Evolutionary conservation across 768 basidiomycete species (phyloP).

Genomic region (Baorangia bicolor): DNA sequence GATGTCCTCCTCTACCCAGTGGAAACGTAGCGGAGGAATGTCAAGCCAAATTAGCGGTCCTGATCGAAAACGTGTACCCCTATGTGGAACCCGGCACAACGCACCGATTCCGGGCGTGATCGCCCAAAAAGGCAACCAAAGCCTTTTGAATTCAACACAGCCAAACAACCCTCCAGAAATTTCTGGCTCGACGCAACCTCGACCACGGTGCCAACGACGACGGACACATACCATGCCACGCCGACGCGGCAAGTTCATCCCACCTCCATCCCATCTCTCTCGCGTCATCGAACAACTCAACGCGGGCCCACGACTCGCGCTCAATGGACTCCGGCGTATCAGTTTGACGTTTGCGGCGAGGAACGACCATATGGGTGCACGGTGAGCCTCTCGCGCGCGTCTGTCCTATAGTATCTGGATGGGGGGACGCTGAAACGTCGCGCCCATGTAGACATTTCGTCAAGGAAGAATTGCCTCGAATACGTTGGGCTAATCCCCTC

Average conservation of each 20-base stretch:
- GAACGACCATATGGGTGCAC: constrained; percentile 75
- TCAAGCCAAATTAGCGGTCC: no score
- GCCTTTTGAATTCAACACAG: constrained; percentile 22
- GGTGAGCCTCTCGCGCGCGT: constrained; percentile 45
- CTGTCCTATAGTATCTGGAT: no score
- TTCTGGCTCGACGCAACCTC: background rate
- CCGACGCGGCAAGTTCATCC: constrained; percentile 31
- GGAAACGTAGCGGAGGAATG: no score
- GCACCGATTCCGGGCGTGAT: no score
- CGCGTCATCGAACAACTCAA: constrained; percentile 52
- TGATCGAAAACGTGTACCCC: no score
- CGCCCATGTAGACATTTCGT: constrained; percentile 60
- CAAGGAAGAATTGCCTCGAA: constrained; percentile 74
- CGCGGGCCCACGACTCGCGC: constrained; percentile 47
- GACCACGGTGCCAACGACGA: background rate
- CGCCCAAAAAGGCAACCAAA: constrained; percentile 11
- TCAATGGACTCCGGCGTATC: constrained; percentile 50
- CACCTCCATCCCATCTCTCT: constrained; percentile 57
- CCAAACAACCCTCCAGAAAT: constrained; percentile 16
- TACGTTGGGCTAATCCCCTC: constrained; percentile 73
- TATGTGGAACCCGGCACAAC: no score
- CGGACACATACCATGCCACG: constrained; percentile 17
- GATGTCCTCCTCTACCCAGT: no score
- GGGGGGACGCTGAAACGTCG: background rate
- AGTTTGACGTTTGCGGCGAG: constrained; percentile 55